Base-by-base conservation (phyloP, 192 early-diverging fungal species). In the Paraglomus brasilianum region DNA sequence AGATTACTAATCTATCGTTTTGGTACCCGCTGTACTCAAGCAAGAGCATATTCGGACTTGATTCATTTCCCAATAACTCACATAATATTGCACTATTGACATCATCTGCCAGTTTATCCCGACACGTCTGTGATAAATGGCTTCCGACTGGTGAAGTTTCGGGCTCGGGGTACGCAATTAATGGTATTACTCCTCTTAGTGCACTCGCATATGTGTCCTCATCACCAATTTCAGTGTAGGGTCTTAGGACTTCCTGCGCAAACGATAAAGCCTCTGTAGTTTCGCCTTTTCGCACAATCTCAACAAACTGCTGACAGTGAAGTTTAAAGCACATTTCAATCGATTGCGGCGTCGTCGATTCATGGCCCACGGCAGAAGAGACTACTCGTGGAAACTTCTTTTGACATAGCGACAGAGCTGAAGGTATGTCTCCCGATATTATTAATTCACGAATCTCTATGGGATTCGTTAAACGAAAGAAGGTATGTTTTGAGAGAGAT, bases 261-360 rank as follows among this genome's bases (percentile, higher is more conserved):
- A 84, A 90, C 68, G 57, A 69, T 46, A 90, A 56, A 4, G 89
- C 87, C 39, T 88, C 81, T 13, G 69, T 13, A 5, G 81, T 65
- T 14, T 75, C 70, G 11, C 78, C 81, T 0, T 45, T 50, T 44
- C 79, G 77, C 7, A 87, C 80, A 14, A 69, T 76, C 71, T 90
- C 89, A 24, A 90, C 82, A 78, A 88, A 90, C 58, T 76, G 67
- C 58, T 90, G 89, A 57, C 83, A 87, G 22, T 86, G 76, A n/a
- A 89, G 72, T 63, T 79, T 74, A 70, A 89, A 89, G 13, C 70
- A 69, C 46, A 89, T 76, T 11, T 83, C 78, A 39, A 80, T 76
- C 15, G 79, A 75, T 24, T 72, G 72, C 6, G 73, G 48, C 5
- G 86, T 76, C 8, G 71, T 81, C 55, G 64, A 53, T 9, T 68